phyloP scores from a whole-genome alignment of 805 yeast species.

The Candida lessepsii region DNA sequence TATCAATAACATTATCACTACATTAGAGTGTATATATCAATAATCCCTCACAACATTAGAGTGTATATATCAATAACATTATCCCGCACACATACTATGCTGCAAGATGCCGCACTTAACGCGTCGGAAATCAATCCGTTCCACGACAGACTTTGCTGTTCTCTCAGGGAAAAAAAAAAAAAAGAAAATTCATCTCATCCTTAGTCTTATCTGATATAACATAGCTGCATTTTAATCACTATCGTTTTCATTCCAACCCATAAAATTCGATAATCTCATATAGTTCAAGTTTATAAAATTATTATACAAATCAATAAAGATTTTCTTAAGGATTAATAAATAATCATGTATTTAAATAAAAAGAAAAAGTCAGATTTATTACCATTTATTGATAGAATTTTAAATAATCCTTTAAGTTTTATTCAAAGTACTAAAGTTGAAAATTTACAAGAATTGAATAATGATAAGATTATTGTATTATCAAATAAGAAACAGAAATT shows the following conservation, averaged over 20 bases:
- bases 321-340: too few species aligned
- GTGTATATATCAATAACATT: too few species aligned
- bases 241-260: neutral
- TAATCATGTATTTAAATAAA: slow-evolving; percentile 9
- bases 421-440: slow-evolving; percentile 17
- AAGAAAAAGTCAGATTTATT: slow-evolving; percentile 13
- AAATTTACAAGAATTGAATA: slow-evolving; percentile 11
- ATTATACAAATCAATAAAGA: too few species aligned
- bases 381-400: slow-evolving; percentile 17
- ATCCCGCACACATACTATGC: too few species aligned
- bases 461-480: slow-evolving; percentile 16
- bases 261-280: too few species aligned
- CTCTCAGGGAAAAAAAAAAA: slow-evolving; percentile 5
- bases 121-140: slow-evolving; percentile 4
- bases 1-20: too few species aligned
- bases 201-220: slow-evolving; percentile 7
- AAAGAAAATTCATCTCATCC: slow-evolving; percentile 6
- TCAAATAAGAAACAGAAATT: slow-evolving; percentile 10
- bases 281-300: slow-evolving; percentile 7
- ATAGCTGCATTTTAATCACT: neutral
- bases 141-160: slow-evolving; percentile 1
- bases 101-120: neutral
- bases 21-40: too few species aligned
- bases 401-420: slow-evolving; percentile 16
- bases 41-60: too few species aligned